Evolutionary conservation across 805 yeast genomes (phyloP).

Genomic region (Cyberlindnera suaveolens): DNA sequence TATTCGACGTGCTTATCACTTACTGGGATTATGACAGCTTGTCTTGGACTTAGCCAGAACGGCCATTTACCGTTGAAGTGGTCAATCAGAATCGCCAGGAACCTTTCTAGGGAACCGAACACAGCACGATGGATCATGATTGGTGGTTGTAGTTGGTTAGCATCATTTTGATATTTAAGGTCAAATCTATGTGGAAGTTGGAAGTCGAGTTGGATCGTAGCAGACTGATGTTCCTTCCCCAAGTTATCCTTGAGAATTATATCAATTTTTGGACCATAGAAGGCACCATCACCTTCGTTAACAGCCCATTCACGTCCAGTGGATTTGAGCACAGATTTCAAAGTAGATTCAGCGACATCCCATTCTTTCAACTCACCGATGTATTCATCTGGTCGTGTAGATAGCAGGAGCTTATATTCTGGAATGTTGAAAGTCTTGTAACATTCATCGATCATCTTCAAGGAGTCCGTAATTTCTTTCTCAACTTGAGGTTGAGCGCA

Average conservation of each 20-base stretch:
- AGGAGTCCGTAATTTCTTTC: constrained; percentile 63
- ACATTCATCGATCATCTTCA: constrained; percentile 67
- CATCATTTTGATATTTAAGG: constrained; percentile 55
- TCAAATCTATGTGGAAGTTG: constrained; percentile 85
- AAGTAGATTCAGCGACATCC: constrained; percentile 72
- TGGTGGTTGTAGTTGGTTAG: constrained; percentile 55
- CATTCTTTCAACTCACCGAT: constrained; percentile 77
- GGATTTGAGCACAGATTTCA: constrained; percentile 51
- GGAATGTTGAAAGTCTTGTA: constrained; percentile 49
- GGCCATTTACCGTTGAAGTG: constrained; percentile 95
- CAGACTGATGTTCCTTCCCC: constrained; percentile 85
- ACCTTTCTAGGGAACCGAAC: constrained; percentile 90
- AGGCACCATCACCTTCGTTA: constrained; percentile 92
- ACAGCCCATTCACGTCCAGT: constrained; percentile 57
- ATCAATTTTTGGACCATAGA: constrained; percentile 95
- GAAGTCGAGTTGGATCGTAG: constrained; percentile 92
- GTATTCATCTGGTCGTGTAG: constrained; percentile 81
- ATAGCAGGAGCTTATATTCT: constrained; percentile 55
- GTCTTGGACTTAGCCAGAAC: constrained; percentile 92
- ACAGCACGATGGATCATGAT: constrained; percentile 96
- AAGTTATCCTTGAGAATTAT: constrained; percentile 73
- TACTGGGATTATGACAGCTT: constrained; percentile 79
- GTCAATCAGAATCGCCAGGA: constrained; percentile 84
- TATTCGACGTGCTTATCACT: constrained; percentile 52
- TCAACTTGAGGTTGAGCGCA: constrained; percentile 75